Conservation (phyloP, 495 filamentous ascomycete species). For the Patellaria atrata region DNA sequence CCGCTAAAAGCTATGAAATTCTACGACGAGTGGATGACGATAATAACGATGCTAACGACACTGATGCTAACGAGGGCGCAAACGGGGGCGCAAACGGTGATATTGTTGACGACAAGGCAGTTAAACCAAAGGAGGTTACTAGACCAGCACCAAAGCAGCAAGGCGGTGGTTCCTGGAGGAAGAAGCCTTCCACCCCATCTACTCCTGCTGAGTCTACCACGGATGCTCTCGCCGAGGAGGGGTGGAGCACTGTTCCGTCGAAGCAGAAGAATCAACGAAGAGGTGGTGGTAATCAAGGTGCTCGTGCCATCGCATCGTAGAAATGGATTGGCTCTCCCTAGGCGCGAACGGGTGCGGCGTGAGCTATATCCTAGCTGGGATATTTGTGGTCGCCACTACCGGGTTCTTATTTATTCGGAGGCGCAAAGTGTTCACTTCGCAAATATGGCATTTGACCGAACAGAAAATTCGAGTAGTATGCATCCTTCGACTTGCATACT, state of each 20-base stretch:
- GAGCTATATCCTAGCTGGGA: no score
- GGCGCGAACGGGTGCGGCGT: no score
- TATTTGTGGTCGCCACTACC: no score
- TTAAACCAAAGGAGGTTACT: conserved; percentile 28
- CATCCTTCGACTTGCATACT: no score
- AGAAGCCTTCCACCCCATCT: conserved; percentile 14
- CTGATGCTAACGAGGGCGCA: conserved; percentile 13
- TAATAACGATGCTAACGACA: conserved; percentile 13
- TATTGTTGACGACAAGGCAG: conserved; percentile 25
- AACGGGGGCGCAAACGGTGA: conserved; percentile 25
- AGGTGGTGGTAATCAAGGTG: conserved; percentile 4
- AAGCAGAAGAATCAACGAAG: conserved; percentile 8
- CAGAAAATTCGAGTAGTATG: no score
- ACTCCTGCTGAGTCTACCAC: conserved; percentile 9
- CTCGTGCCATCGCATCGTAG: conserved; percentile 18
- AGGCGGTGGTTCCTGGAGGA: conserved; percentile 17
- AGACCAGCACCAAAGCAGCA: conserved; percentile 11
- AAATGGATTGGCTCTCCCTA: no score
- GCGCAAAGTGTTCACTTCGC: no score
- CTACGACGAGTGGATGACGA: conserved; percentile 21
- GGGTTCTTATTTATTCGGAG: no score
- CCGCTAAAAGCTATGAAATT: conserved; percentile 23
- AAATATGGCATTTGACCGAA: no score
- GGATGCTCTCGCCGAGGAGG: conserved; percentile 14
- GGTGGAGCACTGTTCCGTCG: conserved; percentile 20